Conservation (phyloP, 345 rosid species). For the Iberis pinnata region DNA sequence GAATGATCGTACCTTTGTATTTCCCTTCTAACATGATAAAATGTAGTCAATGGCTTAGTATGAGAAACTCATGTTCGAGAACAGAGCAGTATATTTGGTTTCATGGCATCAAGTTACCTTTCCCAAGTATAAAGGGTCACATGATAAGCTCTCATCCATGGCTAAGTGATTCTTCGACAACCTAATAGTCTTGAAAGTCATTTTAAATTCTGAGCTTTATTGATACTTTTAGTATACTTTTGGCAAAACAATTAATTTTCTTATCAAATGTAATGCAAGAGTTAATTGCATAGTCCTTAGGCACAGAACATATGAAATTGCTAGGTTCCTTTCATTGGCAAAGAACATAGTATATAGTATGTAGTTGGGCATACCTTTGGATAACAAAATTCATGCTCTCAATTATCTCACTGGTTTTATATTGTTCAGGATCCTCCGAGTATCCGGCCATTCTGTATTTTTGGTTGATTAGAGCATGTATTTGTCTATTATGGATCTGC, state of each 20-base stretch:
- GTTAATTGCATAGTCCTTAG: neutral
- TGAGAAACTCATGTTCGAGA: constrained; percentile 1
- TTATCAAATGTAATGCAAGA: too few species aligned
- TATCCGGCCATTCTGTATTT: constrained; percentile 99
- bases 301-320: neutral
- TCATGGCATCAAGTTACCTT: constrained; percentile 47
- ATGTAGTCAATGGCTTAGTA: constrained; percentile 10
- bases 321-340: neutral
- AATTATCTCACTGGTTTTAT: constrained; percentile 81
- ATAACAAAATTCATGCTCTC: constrained; percentile 74
- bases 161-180: constrained; percentile 72
- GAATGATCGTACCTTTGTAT: constrained; percentile 88
- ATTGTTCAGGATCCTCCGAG: constrained; percentile 94
- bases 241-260: too few species aligned
- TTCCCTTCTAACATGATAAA: constrained; percentile 67
- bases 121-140: constrained; percentile 68
- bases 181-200: constrained; percentile 55
- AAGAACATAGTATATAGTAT: neutral
- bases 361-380: constrained; percentile 68
- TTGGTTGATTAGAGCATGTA: constrained; percentile 93
- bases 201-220: too few species aligned
- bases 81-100: too few species aligned
- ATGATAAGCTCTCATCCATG: constrained; percentile 73
- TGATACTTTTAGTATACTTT: too few species aligned
- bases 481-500: constrained; percentile 95